Base-by-base conservation (phyloP, 495 filamentous ascomycete genomes). In the Opeltia flavorubescens region DNA sequence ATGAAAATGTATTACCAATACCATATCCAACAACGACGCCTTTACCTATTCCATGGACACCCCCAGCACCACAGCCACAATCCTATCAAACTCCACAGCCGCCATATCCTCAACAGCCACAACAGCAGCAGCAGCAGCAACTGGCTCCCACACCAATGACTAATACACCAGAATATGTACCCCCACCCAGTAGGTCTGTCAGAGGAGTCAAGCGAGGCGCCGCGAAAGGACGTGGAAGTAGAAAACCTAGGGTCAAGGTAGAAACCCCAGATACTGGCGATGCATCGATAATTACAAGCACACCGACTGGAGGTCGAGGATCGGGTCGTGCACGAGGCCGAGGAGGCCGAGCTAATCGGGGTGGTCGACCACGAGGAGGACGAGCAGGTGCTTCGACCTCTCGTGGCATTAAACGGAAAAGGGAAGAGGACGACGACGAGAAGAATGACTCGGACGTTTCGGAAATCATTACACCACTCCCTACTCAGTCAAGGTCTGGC, bases 401-500 rank as follows among this genome's bases (percentile, higher is more conserved):
- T 17, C 18, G 58, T 4, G 59, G 62, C 24, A 63, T 61, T 28
- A 72, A 71, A 60, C 66, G 73, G 46, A 75, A 71, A 59, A 62
- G 74, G 20, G 66, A 65, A 26, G 60, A 62, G 24, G 59, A 63
- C 30, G 63, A 66, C 15, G 63, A 64, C 36, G 62, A 60, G 25
- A 65, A 59, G 39, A 67, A 61, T 6, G 67, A 68, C 41, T 67
- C 65, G 27, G 70, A 75, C 44, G 66, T 62, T 35, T 67, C 69
- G 7, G 65, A 67, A 11, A 63, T 69, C 30, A 65, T 75, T 34
- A 69, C 71, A 13, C 70, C 74, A 12, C 57, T 71, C 9, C 73
- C 74, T 2, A 83, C 76, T 15, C 80, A 74, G 55, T 93, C 87
- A 5, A 86, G 87, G 53, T 94, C 86, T 12, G 88, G 88, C 25